Conservation (phyloP, 2,329 filamentous ascomycete species). For the Beauveria varroae region DNA sequence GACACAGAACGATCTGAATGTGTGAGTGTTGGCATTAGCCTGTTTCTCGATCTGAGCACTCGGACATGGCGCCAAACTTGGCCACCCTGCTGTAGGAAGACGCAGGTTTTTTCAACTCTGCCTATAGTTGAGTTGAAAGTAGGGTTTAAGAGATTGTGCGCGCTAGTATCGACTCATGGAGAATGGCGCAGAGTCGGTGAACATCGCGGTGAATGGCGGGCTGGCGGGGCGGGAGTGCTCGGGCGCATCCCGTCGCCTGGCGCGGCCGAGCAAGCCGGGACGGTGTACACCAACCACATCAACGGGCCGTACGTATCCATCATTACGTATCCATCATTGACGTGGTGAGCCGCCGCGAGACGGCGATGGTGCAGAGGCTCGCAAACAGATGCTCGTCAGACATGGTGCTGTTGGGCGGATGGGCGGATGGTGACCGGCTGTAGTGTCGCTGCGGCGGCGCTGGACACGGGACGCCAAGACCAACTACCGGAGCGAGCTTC, state of each 20-base stretch:
- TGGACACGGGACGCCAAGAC: constrained; percentile 13
- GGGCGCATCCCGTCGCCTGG: constrained; percentile 10
- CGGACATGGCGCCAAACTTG: no score
- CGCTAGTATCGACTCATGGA: neutral
- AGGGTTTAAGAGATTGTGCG: no score
- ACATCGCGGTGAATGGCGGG: constrained; percentile 12
- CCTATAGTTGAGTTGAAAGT: no score
- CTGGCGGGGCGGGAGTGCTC: constrained; percentile 9
- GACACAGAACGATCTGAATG: no score
- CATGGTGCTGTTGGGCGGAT: constrained; percentile 14
- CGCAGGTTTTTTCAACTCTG: no score
- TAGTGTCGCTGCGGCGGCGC: neutral
- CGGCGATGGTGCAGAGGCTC: constrained; percentile 7
- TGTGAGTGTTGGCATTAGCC: no score
- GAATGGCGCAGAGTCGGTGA: constrained; percentile 13
- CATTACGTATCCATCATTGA: constrained; percentile 14
- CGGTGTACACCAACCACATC: constrained; percentile 14
- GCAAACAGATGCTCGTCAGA: constrained; percentile 12
- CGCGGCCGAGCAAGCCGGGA: constrained; percentile 14
- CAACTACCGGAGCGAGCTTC: constrained; percentile 11
- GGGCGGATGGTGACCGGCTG: constrained; percentile 9
- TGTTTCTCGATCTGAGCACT: no score
- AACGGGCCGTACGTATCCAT: constrained; percentile 12
- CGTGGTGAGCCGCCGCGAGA: constrained; percentile 7
- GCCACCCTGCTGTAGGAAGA: no score